Conservation (phyloP, 2,329 filamentous ascomycete genomes). For the Fusarium poae region DNA sequence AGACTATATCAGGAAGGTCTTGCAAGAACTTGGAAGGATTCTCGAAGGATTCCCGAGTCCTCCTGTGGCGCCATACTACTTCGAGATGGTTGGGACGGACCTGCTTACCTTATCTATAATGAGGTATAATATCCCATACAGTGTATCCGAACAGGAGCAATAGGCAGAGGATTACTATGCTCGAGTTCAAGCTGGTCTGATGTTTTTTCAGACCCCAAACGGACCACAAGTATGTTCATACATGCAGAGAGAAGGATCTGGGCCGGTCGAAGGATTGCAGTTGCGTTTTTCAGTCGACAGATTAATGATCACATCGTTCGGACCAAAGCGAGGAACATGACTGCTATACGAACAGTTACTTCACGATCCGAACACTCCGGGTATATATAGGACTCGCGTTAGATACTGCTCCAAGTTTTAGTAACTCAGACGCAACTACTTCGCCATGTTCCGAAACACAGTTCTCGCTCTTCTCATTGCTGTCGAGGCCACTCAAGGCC, state of each 20-base stretch:
- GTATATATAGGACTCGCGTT: neutral
- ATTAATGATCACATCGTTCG: neutral
- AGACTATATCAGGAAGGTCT: neutral
- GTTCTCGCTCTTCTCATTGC: conserved; percentile 6
- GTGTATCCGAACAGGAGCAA: neutral
- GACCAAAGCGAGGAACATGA: neutral
- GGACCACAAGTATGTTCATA: neutral
- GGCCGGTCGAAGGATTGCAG: neutral
- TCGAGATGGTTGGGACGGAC: neutral
- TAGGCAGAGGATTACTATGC: neutral
- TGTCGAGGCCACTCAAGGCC: neutral
- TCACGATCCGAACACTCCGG: too few relatives aligned
- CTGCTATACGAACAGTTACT: neutral
- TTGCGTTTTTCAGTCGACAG: neutral
- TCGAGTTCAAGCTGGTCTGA: neutral
- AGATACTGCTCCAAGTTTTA: too few relatives aligned
- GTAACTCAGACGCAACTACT: neutral
- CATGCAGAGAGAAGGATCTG: neutral
- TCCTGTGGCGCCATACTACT: neutral
- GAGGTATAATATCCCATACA: neutral
- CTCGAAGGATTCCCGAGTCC: neutral
- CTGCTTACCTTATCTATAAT: neutral
- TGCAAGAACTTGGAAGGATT: neutral
- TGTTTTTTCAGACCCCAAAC: too few relatives aligned
- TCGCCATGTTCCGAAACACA: conserved; percentile 1